phyloP scores from a whole-genome alignment of 176 grass and related monocot species.

The Coix lacrymajobi region DNA sequence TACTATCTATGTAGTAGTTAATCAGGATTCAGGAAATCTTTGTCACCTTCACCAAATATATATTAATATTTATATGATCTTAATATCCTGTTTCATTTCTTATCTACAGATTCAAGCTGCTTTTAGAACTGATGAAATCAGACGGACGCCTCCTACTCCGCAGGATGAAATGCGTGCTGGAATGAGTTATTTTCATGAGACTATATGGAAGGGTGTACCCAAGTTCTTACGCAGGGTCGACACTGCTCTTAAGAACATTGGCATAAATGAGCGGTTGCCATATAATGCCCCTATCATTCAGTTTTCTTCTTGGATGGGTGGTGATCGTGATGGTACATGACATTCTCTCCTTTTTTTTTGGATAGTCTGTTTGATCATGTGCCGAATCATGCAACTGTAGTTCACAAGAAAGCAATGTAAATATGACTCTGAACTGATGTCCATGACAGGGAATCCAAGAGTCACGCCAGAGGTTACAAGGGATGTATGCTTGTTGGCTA shows the following conservation, averaged over 20 bases:
- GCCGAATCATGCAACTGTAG: not conserved
- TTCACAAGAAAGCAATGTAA: not conserved
- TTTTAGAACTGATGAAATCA: constrained; percentile 95
- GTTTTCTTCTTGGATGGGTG: constrained; percentile 99
- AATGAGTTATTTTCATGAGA: constrained; percentile 99
- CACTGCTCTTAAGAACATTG: constrained; percentile 93
- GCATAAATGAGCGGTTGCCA: constrained; percentile 82
- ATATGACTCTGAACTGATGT: constrained; percentile 27
- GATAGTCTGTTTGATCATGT: not conserved
- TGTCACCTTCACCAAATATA: constrained; percentile 7
- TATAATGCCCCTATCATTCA: constrained; percentile 96
- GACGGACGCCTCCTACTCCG: constrained; percentile 77
- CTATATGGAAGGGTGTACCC: constrained; percentile 97
- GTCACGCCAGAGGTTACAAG: constrained; percentile 97
- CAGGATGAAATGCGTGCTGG: constrained; percentile 95
- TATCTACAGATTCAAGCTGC: constrained; percentile 86
- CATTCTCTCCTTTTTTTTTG: not conserved
- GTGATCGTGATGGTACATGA: constrained; percentile 81
- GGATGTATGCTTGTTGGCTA: constrained; percentile 93
- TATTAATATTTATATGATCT: not conserved
- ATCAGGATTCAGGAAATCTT: not conserved
- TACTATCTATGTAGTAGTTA: not conserved
- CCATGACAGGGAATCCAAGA: constrained; percentile 81
- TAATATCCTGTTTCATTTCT: not conserved
- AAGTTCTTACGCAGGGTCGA: constrained; percentile 89